Evolutionary conservation across 768 basidiomycete genomes (phyloP).

Genomic region (Lepiota subincarnata): DNA sequence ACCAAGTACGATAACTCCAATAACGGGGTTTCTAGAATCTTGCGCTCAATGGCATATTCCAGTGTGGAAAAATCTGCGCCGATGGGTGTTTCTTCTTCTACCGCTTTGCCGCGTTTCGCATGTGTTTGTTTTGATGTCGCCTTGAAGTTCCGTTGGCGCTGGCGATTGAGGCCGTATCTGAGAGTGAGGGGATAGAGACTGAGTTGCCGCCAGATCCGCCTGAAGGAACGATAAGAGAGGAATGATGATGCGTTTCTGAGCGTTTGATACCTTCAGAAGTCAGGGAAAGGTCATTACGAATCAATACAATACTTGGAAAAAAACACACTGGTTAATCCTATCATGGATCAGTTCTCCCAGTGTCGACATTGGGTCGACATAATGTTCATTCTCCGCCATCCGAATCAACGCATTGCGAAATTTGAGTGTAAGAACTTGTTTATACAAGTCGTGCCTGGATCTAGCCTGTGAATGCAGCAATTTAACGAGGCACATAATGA

Average conservation of each 20-base stretch:
- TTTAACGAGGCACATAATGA: background rate
- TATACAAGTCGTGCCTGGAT: slow-evolving; percentile 80
- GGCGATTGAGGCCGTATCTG: slow-evolving; percentile 30
- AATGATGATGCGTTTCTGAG: slow-evolving; percentile 28
- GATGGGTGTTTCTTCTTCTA: slow-evolving; percentile 46
- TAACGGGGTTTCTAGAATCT: slow-evolving; percentile 69
- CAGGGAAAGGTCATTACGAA: background rate
- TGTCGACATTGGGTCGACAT: slow-evolving; percentile 58
- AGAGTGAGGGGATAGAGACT: slow-evolving; percentile 23
- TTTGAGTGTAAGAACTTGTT: slow-evolving; percentile 68
- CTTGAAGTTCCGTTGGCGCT: slow-evolving; percentile 25
- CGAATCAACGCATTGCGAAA: slow-evolving; percentile 64
- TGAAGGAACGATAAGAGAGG: slow-evolving; percentile 35
- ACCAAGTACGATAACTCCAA: slow-evolving; percentile 85
- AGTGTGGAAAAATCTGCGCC: slow-evolving; percentile 51
- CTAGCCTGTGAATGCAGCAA: slow-evolving; percentile 49
- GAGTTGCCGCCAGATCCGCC: slow-evolving; percentile 17
- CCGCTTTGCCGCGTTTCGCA: slow-evolving; percentile 27
- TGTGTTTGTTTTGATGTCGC: slow-evolving; percentile 12
- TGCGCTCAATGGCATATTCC: slow-evolving; percentile 89
- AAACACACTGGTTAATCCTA: slow-evolving; percentile 45
- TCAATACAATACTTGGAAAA: background rate
- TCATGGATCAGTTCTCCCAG: slow-evolving; percentile 62
- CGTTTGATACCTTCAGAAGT: slow-evolving; percentile 25
- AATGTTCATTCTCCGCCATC: slow-evolving; percentile 73